phyloP scores from a whole-genome alignment of 1,284 basidiomycete species.

The Athelia sp. region DNA sequence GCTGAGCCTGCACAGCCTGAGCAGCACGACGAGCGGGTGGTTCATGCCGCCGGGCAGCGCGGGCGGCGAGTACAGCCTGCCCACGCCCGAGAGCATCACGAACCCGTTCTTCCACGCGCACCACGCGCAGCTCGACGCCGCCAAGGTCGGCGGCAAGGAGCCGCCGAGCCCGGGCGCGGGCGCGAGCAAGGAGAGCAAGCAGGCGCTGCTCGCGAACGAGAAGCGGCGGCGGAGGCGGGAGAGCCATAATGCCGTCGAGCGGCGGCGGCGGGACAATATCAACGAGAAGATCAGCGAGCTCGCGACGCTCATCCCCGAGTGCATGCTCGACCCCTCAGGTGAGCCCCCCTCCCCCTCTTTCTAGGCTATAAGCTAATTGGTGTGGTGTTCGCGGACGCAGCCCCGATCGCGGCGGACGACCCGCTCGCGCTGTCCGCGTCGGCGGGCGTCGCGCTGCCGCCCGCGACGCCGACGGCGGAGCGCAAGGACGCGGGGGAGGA shows the following conservation, averaged over 20 bases:
- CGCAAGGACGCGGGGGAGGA: too few relatives aligned
- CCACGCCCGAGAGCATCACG: slow-evolving; percentile 1
- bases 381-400: background rate
- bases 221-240: slow-evolving; percentile 76
- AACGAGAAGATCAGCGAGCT: slow-evolving; percentile 92
- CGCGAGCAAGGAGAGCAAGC: slow-evolving; percentile 24
- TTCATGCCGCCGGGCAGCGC: background rate
- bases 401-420: too few relatives aligned
- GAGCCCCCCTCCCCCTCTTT: too few relatives aligned
- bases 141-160: slow-evolving; percentile 16
- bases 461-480: too few relatives aligned
- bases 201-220: slow-evolving; percentile 58
- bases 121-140: background rate
- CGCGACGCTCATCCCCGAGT: slow-evolving; percentile 83
- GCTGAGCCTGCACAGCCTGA: slow-evolving; percentile 1
- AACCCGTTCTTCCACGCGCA: slow-evolving; percentile 7
- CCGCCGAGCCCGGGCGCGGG: slow-evolving; percentile 3
- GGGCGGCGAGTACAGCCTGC: background rate
- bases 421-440: background rate
- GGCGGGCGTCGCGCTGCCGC: background rate
- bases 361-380: too few relatives aligned
- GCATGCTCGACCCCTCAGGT: slow-evolving; percentile 62
- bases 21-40: background rate
- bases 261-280: slow-evolving; percentile 84
- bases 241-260: slow-evolving; percentile 89